Evolutionary conservation across 495 filamentous ascomycete genomes (phyloP).

Genomic region (Peziza echinospora): DNA sequence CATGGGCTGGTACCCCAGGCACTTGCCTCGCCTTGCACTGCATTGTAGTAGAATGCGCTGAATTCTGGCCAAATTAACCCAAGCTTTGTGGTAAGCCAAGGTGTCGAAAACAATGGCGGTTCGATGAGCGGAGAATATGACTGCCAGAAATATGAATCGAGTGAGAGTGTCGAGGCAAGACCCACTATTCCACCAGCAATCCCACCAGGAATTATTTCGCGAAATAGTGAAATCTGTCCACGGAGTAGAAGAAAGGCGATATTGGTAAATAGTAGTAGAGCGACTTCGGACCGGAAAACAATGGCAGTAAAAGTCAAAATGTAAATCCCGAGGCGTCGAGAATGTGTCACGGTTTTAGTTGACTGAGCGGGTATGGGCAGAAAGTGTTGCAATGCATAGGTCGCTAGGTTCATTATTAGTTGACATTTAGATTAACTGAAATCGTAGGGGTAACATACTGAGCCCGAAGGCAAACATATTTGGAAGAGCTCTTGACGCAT

Average conservation of each 20-base stretch:
- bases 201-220: slow-evolving; percentile 44
- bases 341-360: slow-evolving; percentile 16
- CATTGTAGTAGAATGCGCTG: slow-evolving; percentile 77
- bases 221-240: slow-evolving; percentile 31
- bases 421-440: neutral
- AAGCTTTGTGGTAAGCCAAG: slow-evolving; percentile 11
- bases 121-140: slow-evolving; percentile 15
- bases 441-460: slow-evolving; percentile 33
- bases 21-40: slow-evolving; percentile 48
- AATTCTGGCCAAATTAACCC: slow-evolving; percentile 76
- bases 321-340: slow-evolving; percentile 37
- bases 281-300: slow-evolving; percentile 77
- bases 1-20: slow-evolving; percentile 75
- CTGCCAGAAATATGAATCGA: slow-evolving; percentile 92
- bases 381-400: slow-evolving; percentile 45
- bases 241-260: slow-evolving; percentile 35
- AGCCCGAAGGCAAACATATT: slow-evolving; percentile 93
- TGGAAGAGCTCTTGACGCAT: slow-evolving; percentile 75
- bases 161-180: slow-evolving; percentile 39
- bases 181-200: slow-evolving; percentile 38
- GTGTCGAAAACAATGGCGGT: slow-evolving; percentile 12
- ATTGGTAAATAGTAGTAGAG: slow-evolving; percentile 47
- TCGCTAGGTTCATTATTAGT: slow-evolving; percentile 27
- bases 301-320: slow-evolving; percentile 64
- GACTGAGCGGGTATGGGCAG: slow-evolving; percentile 31